phyloP scores from a whole-genome alignment of 1,284 basidiomycete genomes.

The Malassezia yamatoensis region DNA sequence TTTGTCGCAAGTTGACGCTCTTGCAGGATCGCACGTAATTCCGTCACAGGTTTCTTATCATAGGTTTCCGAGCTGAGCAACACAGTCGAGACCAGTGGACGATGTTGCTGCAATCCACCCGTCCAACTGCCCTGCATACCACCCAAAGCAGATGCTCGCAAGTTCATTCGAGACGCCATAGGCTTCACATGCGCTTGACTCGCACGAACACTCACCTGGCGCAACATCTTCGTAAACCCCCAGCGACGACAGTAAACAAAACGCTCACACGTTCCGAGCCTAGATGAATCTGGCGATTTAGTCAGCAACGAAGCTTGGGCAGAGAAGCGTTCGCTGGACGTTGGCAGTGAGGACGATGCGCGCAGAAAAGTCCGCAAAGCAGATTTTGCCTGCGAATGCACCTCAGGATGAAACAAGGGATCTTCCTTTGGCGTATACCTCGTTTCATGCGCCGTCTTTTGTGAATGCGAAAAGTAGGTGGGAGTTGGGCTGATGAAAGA shows the following conservation, averaged over 20 bases:
- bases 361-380: conserved; percentile 18
- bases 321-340: neutral
- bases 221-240: conserved; percentile 5
- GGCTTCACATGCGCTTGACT: conserved; percentile 8
- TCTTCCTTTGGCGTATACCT: conserved; percentile 34
- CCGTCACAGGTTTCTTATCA: conserved; percentile 28
- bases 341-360: neutral
- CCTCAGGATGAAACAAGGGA: conserved; percentile 30
- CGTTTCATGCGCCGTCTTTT: conserved; percentile 38
- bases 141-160: neutral
- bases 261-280: neutral
- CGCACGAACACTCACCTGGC: conserved; percentile 1
- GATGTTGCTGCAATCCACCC: neutral
- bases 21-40: conserved; percentile 34
- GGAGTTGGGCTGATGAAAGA: conserved; percentile 13
- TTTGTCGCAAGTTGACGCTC: conserved; percentile 34
- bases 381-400: conserved; percentile 32
- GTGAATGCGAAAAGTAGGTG: conserved; percentile 41
- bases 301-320: neutral
- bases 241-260: neutral
- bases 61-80: conserved; percentile 34
- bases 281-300: neutral
- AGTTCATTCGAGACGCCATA: conserved; percentile 1
- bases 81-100: conserved; percentile 31
- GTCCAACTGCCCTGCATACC: neutral